Evolutionary conservation across 768 basidiomycete species (phyloP).

Genomic region (Suillus lakei): DNA sequence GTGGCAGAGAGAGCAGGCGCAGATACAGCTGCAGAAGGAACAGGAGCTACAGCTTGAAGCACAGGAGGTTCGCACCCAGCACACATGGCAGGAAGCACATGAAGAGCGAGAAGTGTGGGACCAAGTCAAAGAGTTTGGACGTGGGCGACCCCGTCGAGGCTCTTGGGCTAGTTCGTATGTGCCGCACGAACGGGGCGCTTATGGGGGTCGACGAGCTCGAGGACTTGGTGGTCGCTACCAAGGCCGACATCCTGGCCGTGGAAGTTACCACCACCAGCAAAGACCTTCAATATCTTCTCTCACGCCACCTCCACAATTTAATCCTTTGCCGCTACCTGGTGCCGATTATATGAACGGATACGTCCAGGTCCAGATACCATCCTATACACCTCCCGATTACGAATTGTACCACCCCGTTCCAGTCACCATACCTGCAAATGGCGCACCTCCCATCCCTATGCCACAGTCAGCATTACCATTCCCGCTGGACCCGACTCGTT

Average conservation of each 20-base stretch:
- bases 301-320: slow-evolving; percentile 39
- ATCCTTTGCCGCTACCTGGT: slow-evolving; percentile 29
- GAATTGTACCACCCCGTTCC: slow-evolving; percentile 32
- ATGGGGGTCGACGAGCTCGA: slow-evolving; percentile 37
- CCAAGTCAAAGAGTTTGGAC: slow-evolving; percentile 19
- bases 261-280: slow-evolving; percentile 39
- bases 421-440: slow-evolving; percentile 24
- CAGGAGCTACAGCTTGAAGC: slow-evolving; percentile 15
- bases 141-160: slow-evolving; percentile 38
- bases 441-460: slow-evolving; percentile 42
- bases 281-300: slow-evolving; percentile 35
- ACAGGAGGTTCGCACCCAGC: slow-evolving; percentile 17
- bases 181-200: slow-evolving; percentile 39
- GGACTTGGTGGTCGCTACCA: slow-evolving; percentile 43
- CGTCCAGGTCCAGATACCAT: slow-evolving; percentile 26
- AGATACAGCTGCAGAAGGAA: slow-evolving; percentile 20
- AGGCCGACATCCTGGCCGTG: slow-evolving; percentile 39
- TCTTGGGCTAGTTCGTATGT: slow-evolving; percentile 27
- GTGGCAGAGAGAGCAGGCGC: slow-evolving; percentile 16
- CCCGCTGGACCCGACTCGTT: slow-evolving; percentile 68
- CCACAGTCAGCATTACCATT: slow-evolving; percentile 53
- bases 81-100: slow-evolving; percentile 29
- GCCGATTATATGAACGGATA: slow-evolving; percentile 32
- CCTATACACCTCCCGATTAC: slow-evolving; percentile 37
- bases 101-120: slow-evolving; percentile 30